These are phyloP conservation scores for Botryosphaeria agaves DNA, from an alignment of 2,329 filamentous ascomycete species.

Conservation along the genomic window DNA sequence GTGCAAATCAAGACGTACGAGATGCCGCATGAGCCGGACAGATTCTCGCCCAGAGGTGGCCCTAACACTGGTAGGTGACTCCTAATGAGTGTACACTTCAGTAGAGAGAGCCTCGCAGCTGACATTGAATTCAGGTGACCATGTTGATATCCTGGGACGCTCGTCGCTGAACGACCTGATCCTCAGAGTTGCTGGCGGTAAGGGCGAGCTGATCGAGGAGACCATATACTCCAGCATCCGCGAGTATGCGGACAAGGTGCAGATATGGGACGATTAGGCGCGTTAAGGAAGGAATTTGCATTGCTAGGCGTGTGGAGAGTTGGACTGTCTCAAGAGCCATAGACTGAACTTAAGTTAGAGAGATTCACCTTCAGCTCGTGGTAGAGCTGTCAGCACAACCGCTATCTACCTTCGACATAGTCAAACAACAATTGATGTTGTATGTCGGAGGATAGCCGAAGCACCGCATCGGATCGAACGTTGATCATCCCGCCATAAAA, in stretches of 20 bases:
- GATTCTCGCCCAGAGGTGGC: slow-evolving; percentile 66
- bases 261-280: slow-evolving; percentile 51
- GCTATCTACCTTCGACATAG: too few species aligned
- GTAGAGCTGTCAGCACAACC: too few species aligned
- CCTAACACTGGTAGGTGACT: slow-evolving; percentile 40
- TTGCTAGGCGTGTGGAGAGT: neutral
- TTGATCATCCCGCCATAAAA: too few species aligned
- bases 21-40: slow-evolving; percentile 91
- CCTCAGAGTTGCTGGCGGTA: slow-evolving; percentile 68
- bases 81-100: too few species aligned
- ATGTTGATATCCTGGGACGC: slow-evolving; percentile 88
- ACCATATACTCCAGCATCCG: slow-evolving; percentile 65
- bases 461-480: too few species aligned
- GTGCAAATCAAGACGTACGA: slow-evolving; percentile 72
- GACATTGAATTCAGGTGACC: slow-evolving; percentile 44
- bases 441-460: too few species aligned
- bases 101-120: neutral
- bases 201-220: slow-evolving; percentile 62
- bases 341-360: too few species aligned
- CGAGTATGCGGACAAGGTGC: slow-evolving; percentile 68
- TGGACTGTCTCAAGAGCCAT: too few species aligned
- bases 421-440: too few species aligned
- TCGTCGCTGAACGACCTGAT: slow-evolving; percentile 84
- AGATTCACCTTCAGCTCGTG: too few species aligned
- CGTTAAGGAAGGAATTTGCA: neutral